Percentiles rank a stretch among this genome's conserved stretches.
Evolutionary conservation across 176 grass and related monocot genomes (phyloP).

Genomic region (Eleusine coracana): DNA sequence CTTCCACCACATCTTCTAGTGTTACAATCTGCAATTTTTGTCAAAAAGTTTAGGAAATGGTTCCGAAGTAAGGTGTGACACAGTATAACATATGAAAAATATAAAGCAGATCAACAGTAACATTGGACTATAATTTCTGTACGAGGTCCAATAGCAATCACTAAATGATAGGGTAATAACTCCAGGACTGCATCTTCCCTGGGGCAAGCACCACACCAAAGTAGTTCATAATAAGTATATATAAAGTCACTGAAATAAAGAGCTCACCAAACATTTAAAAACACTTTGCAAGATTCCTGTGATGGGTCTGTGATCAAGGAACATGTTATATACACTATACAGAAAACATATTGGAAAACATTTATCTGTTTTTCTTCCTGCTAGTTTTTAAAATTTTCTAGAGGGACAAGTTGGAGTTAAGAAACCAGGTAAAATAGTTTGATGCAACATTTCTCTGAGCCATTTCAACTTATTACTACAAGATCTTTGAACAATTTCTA

Average conservation of each 20-base stretch:
- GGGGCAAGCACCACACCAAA: not conserved
- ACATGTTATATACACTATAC: not conserved
- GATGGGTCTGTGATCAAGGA: not conserved
- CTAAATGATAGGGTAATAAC: not conserved
- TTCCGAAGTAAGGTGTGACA: not conserved
- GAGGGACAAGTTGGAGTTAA: not conserved
- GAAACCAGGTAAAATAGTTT: not conserved
- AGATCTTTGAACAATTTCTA: not conserved
- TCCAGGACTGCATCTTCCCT: not conserved
- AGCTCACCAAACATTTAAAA: too few relatives aligned
- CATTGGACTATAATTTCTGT: not conserved
- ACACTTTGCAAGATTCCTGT: not conserved
- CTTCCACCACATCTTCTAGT: conserved; percentile 97
- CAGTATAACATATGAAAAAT: too few relatives aligned
- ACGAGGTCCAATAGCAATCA: not conserved
- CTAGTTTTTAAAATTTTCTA: not conserved
- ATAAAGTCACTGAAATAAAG: too few relatives aligned
- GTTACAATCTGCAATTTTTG: conserved; percentile 80
- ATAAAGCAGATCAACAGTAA: not conserved
- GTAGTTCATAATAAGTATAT: too few relatives aligned
- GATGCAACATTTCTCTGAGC: not conserved
- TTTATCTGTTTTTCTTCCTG: not conserved
- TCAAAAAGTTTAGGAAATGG: conserved; percentile 11
- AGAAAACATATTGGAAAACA: not conserved
- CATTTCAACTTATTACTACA: not conserved